Conservation (phyloP, 1,284 basidiomycete genomes). For the Apiotrichum brassicae region DNA sequence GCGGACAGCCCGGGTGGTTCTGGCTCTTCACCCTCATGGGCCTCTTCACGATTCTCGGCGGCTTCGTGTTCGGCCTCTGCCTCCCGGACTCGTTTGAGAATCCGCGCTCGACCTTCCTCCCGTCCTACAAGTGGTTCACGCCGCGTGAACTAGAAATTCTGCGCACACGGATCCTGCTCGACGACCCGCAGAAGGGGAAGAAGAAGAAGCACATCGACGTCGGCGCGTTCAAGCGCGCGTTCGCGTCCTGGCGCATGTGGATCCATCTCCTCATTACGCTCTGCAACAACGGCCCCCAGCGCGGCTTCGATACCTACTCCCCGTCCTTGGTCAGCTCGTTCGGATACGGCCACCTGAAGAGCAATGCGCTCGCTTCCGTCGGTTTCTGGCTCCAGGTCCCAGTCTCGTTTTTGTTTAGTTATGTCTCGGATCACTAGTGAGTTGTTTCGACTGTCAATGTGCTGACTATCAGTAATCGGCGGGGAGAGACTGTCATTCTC, state of each 20-base stretch:
- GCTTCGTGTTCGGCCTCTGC: constrained; percentile 28
- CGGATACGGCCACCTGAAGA: constrained; percentile 25
- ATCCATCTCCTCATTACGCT: constrained; percentile 33
- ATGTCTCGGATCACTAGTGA: constrained; percentile 29
- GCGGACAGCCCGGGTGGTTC: constrained; percentile 27
- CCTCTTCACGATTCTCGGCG: constrained; percentile 23
- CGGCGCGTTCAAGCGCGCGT: constrained; percentile 20
- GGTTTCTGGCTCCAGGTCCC: constrained; percentile 35
- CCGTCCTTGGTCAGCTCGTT: constrained; percentile 33
- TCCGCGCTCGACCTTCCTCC: constrained; percentile 27
- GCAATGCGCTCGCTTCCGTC: constrained; percentile 30
- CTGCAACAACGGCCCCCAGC: constrained; percentile 30
- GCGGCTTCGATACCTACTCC: constrained; percentile 30
- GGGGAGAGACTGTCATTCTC: constrained; percentile 24
- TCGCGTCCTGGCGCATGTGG: constrained; percentile 23
- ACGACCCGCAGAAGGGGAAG: constrained; percentile 36
- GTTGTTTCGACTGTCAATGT: no score
- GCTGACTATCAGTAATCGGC: no score
- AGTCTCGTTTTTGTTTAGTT: constrained; percentile 23
- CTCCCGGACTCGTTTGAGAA: constrained; percentile 26
- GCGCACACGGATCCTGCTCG: constrained; percentile 24
- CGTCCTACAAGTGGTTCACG: constrained; percentile 22
- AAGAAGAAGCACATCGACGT: constrained; percentile 25
- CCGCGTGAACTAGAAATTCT: constrained; percentile 35
- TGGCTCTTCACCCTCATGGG: constrained; percentile 28